Evolutionary conservation across 2,329 filamentous ascomycete species (phyloP), one percentile per base, ranked within the genome.

Genomic region (Penicillium griseofulvum): DNA sequence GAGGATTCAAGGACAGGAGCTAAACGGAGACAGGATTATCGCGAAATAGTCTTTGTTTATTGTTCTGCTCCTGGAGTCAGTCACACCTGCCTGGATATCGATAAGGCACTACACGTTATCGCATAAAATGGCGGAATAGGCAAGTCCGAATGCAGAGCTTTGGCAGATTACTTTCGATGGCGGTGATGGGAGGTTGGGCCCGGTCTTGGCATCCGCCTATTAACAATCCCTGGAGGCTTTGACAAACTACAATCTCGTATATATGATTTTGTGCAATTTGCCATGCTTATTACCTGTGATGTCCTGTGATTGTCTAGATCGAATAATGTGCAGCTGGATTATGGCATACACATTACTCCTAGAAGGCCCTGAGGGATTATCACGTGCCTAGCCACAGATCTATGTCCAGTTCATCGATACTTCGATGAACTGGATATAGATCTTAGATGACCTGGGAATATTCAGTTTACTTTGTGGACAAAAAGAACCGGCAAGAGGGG

Each of bases 191-290:
- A 48, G 51, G 44, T 48, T 39, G 43, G 36, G 43, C 51, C 43
- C 29, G 44, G 51, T 53, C 51, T 53, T 53, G 51, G 51, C 51
- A 42, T 36, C 22, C 44, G 24, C 31, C 29, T 24, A n/a, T 43
- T 42, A 42, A 28, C 24, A 26, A 19, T 5, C 19, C 12, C 26
- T 22, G 22, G 22, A 22, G 22, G 26, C 19, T 44, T 7, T 36
- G 4, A 36, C 12, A 9, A n/a, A 45, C 24, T 45, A 33, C 43
- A 33, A 31, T 28, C 19, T 17, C 2, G 17, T 4, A 22, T 22
- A 22, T 22, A 22, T 22, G 22, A 22, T 22, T 22, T 22, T 22
- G 22, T 22, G 22, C 22, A 22, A 22, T 22, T 22, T 22, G 2
- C 22, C 22, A 22, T 22, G 22, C 22, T 22, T 10, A 12, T 24